Percentiles rank a stretch among this genome's conserved stretches.
These are phyloP conservation scores for Parastagonospora avenae DNA, from an alignment of 2,329 filamentous ascomycete species.

Conservation along the genomic window DNA sequence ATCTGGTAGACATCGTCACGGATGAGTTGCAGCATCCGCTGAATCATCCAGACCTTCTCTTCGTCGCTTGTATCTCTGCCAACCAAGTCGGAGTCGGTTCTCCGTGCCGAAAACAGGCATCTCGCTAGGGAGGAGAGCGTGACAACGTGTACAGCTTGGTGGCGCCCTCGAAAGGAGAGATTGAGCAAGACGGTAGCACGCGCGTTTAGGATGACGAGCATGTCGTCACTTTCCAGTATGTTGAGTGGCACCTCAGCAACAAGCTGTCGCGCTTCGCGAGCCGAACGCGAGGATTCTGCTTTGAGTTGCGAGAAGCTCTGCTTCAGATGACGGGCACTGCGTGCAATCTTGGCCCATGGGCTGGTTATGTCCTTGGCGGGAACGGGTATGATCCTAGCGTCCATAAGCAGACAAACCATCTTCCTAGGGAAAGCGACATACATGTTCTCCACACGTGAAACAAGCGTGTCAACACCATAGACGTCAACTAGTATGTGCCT, in stretches of 20 bases:
- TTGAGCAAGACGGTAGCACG: conserved; percentile 8
- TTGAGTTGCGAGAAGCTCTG: not conserved
- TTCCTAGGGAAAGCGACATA: not conserved
- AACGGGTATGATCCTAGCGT: too few species aligned
- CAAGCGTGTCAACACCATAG: not conserved
- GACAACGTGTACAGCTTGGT: not conserved
- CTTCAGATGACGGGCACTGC: not conserved
- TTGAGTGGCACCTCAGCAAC: not conserved
- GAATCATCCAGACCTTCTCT: not conserved
- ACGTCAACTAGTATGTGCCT: not conserved
- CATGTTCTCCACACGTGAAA: not conserved
- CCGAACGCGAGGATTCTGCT: not conserved
- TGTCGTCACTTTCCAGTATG: conserved; percentile 1
- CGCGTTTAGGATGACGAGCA: conserved; percentile 3
- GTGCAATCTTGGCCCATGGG: not conserved
- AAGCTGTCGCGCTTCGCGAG: not conserved
- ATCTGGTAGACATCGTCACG: conserved; percentile 1
- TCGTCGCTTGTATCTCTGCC: not conserved
- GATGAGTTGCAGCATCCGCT: not conserved
- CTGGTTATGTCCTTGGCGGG: not conserved
- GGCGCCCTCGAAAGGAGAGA: not conserved
- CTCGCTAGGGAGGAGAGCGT: not conserved
- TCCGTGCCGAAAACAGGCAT: not conserved
- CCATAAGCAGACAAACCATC: too few species aligned
- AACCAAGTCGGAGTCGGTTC: not conserved